Evolutionary conservation across 345 rosid species (phyloP), one percentile per base, ranked within the genome.

Genomic region (Lumnitzera littorea): DNA sequence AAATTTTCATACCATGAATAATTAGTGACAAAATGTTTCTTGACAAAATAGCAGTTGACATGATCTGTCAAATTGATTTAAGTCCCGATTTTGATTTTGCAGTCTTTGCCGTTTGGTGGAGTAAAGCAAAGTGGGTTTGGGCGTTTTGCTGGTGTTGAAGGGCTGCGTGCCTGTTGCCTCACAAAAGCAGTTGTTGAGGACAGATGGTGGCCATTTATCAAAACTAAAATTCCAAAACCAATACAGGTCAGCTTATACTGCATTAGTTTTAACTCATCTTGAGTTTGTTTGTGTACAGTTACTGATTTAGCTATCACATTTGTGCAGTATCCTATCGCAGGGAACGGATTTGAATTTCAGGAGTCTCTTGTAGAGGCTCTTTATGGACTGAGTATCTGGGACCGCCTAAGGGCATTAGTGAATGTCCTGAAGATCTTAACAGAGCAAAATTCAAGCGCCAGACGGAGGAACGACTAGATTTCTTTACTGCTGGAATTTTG

Each of bases 101-200:
- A 94, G 99, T 94, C 99, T 36, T 75, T 94, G 67, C 99, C 99
- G 29, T 90, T 94, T 73, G 99, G 99, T 63, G 97, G 99, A 46
- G 89, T 86, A 41, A 94, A 90, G 57, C 91, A 94, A 65, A 94
- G 99, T 61, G 99, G 99, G 61, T 94, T 88, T 65, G 99, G 97
- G 50, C 68, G 99, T 55, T 94, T 94, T 73, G 99, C 92, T 12
- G 99, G 97, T 1, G 65, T 94, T 16, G 99, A 94, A 82, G 99
- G 99, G 52, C 67, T 94, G 66, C 80, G 96, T 67, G 97, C 95
- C 57, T 94, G 95, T 76, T 94, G 99, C 67, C 91, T 94, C 15
- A 91, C 88, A 60, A 94, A 90, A 74, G 80, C 97, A 2, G 96
- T 94, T 25, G 97, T 88, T 3, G 97, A 94, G 74, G 99, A 94